Percentiles rank a stretch among this genome's conserved stretches.
These are phyloP conservation scores for Penicillium diatomitis DNA, from an alignment of 495 filamentous ascomycete species.

Conservation along the genomic window DNA sequence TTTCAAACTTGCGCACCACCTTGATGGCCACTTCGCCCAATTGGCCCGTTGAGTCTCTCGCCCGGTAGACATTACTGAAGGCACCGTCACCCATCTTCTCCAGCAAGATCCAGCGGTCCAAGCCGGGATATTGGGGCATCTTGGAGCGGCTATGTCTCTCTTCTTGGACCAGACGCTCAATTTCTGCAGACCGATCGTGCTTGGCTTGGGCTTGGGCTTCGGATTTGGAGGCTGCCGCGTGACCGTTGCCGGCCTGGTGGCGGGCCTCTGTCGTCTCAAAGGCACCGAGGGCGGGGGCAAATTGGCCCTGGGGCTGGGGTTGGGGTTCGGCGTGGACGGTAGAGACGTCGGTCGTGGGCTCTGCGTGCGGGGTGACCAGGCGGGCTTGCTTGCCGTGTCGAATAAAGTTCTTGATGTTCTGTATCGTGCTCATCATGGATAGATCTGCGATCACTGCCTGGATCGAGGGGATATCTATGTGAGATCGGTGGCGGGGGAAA, in stretches of 20 bases:
- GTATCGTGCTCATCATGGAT: slow-evolving; percentile 65
- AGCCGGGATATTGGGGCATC: slow-evolving; percentile 81
- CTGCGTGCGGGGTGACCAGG: slow-evolving; percentile 50
- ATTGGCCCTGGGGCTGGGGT: slow-evolving; percentile 38
- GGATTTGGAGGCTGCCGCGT: slow-evolving; percentile 42
- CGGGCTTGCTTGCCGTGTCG: slow-evolving; percentile 96
- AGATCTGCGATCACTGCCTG: not conserved
- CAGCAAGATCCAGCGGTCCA: slow-evolving; percentile 80
- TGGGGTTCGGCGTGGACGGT: slow-evolving; percentile 59
- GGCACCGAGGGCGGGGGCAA: slow-evolving; percentile 47
- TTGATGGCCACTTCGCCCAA: slow-evolving; percentile 90
- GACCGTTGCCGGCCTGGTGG: slow-evolving; percentile 41
- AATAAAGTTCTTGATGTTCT: slow-evolving; percentile 95
- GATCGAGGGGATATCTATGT: too few relatives aligned
- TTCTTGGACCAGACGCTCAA: slow-evolving; percentile 82
- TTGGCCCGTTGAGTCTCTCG: slow-evolving; percentile 59
- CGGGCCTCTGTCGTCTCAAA: slow-evolving; percentile 39
- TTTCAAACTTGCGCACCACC: slow-evolving; percentile 96
- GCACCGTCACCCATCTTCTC: slow-evolving; percentile 99
- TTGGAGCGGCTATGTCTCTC: slow-evolving; percentile 77
- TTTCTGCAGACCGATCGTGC: slow-evolving; percentile 39
- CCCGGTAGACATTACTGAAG: slow-evolving; percentile 97
- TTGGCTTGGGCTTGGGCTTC: slow-evolving; percentile 39
- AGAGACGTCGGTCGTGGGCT: slow-evolving; percentile 61
- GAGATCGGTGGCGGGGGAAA: not conserved